phyloP scores from a whole-genome alignment of 306 rosid species.

The Albizia julibrissin region DNA sequence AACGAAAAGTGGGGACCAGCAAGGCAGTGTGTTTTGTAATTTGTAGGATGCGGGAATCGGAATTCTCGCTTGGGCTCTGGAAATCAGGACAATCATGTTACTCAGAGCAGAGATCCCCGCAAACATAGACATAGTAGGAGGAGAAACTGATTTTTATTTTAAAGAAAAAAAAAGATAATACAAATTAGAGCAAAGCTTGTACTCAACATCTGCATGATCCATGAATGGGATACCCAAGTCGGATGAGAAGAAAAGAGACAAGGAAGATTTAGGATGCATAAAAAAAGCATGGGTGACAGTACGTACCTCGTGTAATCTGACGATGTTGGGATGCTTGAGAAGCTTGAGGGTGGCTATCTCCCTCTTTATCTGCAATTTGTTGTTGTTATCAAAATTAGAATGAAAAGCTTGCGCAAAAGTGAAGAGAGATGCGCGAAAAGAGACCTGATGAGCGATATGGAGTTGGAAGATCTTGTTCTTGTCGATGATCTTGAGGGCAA shows the following conservation, averaged over 20 bases:
- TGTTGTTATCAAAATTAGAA: neutral
- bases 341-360: constrained; percentile 83
- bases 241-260: neutral
- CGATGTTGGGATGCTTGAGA: constrained; percentile 78
- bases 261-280: neutral
- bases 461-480: constrained; percentile 60
- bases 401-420: neutral
- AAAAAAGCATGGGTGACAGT: constrained; percentile 1
- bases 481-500: constrained; percentile 76
- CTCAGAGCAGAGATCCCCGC: neutral
- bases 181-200: neutral
- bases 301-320: constrained; percentile 89
- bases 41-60: neutral
- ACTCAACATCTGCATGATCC: neutral
- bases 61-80: neutral
- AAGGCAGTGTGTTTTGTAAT: neutral
- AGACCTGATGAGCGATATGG: constrained; percentile 74
- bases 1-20: neutral
- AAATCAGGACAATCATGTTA: neutral
- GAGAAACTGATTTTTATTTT: neutral
- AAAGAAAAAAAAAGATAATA: neutral
- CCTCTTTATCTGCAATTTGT: constrained; percentile 67
- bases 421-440: neutral
- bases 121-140: neutral
- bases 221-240: neutral